Evolutionary conservation across 2,329 filamentous ascomycete species (phyloP).

Genomic region (Cladosporium colombiae): DNA sequence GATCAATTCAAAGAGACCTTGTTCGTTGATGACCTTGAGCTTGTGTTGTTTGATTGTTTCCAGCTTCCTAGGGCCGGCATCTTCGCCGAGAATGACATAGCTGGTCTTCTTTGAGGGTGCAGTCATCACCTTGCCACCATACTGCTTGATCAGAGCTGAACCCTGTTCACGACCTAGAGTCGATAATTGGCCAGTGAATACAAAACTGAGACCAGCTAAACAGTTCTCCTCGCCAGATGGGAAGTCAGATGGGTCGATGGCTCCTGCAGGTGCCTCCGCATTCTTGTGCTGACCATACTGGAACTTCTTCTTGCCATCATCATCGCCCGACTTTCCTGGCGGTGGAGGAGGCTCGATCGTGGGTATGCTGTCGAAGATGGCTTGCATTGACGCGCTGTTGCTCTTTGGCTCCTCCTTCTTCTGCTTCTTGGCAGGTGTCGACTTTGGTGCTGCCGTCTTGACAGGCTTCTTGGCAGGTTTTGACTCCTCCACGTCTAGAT

Average conservation of each 20-base stretch:
- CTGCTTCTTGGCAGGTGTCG: constrained; percentile 55
- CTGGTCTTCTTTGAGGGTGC: constrained; percentile 90
- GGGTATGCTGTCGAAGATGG: constrained; percentile 85
- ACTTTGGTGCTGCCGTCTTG: constrained; percentile 47
- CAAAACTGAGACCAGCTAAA: constrained; percentile 83
- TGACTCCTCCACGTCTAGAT: constrained; percentile 45
- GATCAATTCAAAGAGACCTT: constrained; percentile 87
- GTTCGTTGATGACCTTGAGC: constrained; percentile 91
- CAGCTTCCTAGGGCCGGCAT: constrained; percentile 92
- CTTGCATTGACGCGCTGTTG: constrained; percentile 73
- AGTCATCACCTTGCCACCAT: constrained; percentile 86
- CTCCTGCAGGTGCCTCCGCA: constrained; percentile 60
- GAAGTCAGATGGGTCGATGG: constrained; percentile 66
- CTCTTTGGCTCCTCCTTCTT: constrained; percentile 65
- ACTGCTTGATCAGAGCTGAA: constrained; percentile 82
- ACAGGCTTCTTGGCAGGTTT: constrained; percentile 51
- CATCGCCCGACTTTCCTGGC: constrained; percentile 61
- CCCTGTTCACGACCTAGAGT: constrained; percentile 82
- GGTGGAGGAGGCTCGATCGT: constrained; percentile 81
- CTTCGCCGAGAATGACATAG: constrained; percentile 86
- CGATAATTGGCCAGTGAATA: constrained; percentile 88
- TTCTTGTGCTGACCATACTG: constrained; percentile 64
- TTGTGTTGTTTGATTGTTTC: constrained; percentile 76
- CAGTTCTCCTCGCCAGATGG: constrained; percentile 87
- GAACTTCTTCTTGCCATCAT: constrained; percentile 65